A percentile compares a stretch with the other conserved stretches of the same genome.
phyloP scores from a whole-genome alignment of 83 land plant genomes.

The Diphasiastrum complanatum region DNA sequence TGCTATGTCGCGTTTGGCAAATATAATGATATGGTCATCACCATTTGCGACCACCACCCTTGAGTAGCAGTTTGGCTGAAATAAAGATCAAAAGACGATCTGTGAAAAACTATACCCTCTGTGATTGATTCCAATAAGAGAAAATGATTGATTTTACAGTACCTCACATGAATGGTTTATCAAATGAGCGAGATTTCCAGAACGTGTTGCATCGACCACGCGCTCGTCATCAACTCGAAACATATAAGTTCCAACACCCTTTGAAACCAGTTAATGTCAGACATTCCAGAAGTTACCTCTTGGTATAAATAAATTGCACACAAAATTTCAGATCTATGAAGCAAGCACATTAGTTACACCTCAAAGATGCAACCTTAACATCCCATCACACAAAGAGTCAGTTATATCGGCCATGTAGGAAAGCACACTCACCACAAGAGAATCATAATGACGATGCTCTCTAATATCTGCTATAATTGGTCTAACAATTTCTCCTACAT shows the following conservation, averaged over 20 bases:
- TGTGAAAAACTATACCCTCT: too few species aligned
- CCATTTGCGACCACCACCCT: slow-evolving; percentile 3
- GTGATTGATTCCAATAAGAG: too few species aligned
- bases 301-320: background rate
- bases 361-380: too few species aligned
- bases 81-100: too few species aligned
- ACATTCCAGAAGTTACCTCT: background rate
- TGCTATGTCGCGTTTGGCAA: slow-evolving; percentile 2
- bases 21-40: slow-evolving; percentile 1
- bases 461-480: slow-evolving; percentile 11
- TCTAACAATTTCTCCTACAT: slow-evolving; percentile 10
- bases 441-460: background rate
- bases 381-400: too few species aligned
- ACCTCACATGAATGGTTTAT: slow-evolving; percentile 14
- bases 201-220: slow-evolving; percentile 10
- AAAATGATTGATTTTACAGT: background rate
- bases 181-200: slow-evolving; percentile 1
- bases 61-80: slow-evolving; percentile 16
- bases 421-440: slow-evolving; percentile 1
- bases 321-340: background rate
- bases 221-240: slow-evolving; percentile 12
- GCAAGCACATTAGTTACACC: background rate
- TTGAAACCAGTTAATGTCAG: background rate
- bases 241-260: slow-evolving; percentile 17
- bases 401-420: background rate